A percentile compares a stretch with the other conserved stretches of the same genome.
These are phyloP conservation scores for Aegilops sharonensis DNA, from an alignment of 176 grass and related monocot species.

Conservation along the genomic window DNA sequence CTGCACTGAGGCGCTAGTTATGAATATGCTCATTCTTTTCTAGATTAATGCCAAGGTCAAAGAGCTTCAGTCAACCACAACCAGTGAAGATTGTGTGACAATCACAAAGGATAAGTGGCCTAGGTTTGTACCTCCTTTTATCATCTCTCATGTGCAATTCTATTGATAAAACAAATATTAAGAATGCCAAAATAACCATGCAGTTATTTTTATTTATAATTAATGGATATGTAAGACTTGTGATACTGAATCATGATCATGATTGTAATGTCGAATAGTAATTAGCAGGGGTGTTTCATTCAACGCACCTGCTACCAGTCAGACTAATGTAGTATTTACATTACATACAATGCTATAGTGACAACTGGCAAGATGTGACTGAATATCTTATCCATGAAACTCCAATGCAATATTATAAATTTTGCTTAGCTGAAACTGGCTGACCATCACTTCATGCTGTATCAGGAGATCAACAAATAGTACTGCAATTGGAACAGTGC, in stretches of 20 bases:
- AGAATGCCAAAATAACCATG: background rate
- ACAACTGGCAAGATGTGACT: background rate
- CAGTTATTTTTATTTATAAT: background rate
- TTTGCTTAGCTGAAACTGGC: constrained; percentile 5
- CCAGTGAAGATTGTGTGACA: constrained; percentile 31
- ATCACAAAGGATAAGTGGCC: constrained; percentile 52
- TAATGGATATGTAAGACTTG: background rate
- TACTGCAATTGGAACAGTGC: constrained; percentile 37
- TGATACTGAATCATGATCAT: background rate
- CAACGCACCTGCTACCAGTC: background rate
- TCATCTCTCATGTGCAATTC: constrained; percentile 13
- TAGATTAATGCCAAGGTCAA: constrained; percentile 65
- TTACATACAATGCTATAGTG: background rate
- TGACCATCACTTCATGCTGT: constrained; percentile 11
- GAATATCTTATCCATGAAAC: background rate
- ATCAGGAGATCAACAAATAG: constrained; percentile 44
- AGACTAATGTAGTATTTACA: background rate
- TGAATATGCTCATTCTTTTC: constrained; percentile 22
- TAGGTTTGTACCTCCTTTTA: constrained; percentile 32
- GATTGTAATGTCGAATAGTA: background rate
- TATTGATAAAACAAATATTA: background rate
- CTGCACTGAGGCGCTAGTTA: background rate
- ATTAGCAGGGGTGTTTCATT: background rate
- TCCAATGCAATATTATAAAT: constrained; percentile 14
- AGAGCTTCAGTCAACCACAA: constrained; percentile 63